Evolutionary conservation across 2,329 filamentous ascomycete genomes (phyloP).

Genomic region (Penicillium sp.): DNA sequence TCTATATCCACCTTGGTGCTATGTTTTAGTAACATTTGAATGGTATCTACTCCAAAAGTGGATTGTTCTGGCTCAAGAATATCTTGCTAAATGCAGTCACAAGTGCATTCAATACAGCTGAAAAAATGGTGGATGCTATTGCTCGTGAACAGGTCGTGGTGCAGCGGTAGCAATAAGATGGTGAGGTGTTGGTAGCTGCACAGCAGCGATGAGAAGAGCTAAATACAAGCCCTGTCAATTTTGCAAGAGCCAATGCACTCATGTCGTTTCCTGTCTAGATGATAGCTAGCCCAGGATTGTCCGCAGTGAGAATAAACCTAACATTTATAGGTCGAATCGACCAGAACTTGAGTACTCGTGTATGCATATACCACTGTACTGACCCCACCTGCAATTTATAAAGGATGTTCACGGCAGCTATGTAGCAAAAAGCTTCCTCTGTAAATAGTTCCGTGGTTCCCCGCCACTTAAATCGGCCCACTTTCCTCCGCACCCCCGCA

Average conservation of each 20-base stretch:
- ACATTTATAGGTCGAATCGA: constrained; percentile 9
- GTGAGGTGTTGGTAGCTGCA: constrained; percentile 12
- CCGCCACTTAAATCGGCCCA: neutral
- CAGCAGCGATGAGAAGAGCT: constrained; percentile 7
- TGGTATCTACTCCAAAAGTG: too few species aligned
- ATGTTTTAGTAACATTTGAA: too few species aligned
- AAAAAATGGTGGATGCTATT: constrained; percentile 9
- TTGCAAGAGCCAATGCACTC: constrained; percentile 2
- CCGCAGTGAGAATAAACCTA: constrained; percentile 9
- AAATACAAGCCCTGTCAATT: constrained; percentile 8
- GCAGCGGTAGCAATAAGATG: constrained; percentile 13
- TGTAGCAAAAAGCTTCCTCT: constrained; percentile 3
- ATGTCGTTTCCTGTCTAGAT: constrained; percentile 5
- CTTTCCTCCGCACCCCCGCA: constrained; percentile 1
- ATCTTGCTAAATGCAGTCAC: constrained; percentile 1
- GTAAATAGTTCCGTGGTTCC: constrained; percentile 1
- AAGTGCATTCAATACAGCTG: constrained; percentile 10
- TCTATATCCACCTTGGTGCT: neutral
- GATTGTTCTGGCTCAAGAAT: neutral
- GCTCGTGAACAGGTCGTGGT: constrained; percentile 13
- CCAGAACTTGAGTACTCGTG: constrained; percentile 5
- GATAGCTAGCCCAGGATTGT: constrained; percentile 6
- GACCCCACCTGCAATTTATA: constrained; percentile 5
- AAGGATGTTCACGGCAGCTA: constrained; percentile 3
- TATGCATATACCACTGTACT: constrained; percentile 9